Base-by-base conservation (phyloP, 768 basidiomycete genomes). In the Suillus tomentosus region DNA sequence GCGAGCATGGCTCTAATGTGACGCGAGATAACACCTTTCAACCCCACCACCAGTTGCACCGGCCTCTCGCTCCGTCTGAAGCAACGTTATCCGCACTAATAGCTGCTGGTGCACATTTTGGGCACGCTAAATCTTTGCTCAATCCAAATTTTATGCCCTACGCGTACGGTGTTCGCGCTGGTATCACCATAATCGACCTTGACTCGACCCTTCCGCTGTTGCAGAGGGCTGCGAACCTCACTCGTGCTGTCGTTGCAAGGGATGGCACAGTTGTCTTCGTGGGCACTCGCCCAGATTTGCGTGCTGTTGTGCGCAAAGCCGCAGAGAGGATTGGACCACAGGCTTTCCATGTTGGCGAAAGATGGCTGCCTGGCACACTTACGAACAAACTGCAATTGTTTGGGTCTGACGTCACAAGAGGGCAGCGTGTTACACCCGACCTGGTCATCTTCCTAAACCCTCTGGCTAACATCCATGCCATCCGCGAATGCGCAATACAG, bases 331-430 rank as follows among this genome's bases (percentile, higher is more conserved):
- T 98, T 65, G 95, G 88, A 31, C 71, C 80, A 48, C 92, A 93
- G 73, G 95, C 90, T 0, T 99, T 85, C 78, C 86, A 91, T 65
- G 88, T 97, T 58, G 89, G 88, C 17, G 91, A 94, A 62, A 83
- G 90, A 73, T 99, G 97, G 97, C 81, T 95, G 43, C 93, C 96
- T 1, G 97, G 97, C n/a, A 93, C 92, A 27, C 82, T 99, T 68
- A 96, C 96, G 54, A 98, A 99, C 79, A 85, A 85, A 71, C 78
- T 84, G 40, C 85, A 90, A 57, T 81, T 94, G 66, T 93, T 90
- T 73, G 85, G 88, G n/a, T 77, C 79, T 6, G 80, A 85, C 7
- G 80, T 81, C 19, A 81, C 85, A 42, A 77, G 81, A 56, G 76
- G 79, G 43, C 80, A 84, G 67, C 85, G 83, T 64, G 80, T 89